phyloP scores from a whole-genome alignment of 306 rosid genomes.

The Rosa persica region DNA sequence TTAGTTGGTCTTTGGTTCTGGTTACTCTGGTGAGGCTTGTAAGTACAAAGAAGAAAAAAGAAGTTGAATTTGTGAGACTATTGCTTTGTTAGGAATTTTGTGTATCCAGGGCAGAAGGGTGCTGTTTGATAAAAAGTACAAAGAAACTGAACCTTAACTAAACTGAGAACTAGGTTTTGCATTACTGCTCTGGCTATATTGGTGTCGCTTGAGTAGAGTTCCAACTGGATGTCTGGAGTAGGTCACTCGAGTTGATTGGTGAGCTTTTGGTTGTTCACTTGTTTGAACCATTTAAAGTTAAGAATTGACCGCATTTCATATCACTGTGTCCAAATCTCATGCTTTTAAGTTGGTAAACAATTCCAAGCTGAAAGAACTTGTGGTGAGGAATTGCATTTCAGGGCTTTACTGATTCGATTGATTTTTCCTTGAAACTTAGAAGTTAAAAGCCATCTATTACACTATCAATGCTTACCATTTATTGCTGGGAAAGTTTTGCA shows the following conservation, averaged over 20 bases:
- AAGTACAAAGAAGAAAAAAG: background rate
- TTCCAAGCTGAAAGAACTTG: no score
- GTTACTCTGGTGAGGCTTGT: background rate
- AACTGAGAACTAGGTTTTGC: background rate
- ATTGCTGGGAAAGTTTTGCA: background rate
- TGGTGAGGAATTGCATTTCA: background rate
- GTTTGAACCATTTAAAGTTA: background rate
- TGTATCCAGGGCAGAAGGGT: background rate
- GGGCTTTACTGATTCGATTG: background rate
- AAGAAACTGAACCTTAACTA: background rate
- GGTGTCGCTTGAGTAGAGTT: background rate
- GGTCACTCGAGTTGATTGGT: background rate
- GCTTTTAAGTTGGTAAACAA: background rate
- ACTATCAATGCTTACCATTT: background rate
- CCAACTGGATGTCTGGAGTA: background rate
- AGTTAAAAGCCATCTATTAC: background rate
- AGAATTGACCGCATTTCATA: background rate
- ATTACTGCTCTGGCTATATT: background rate
- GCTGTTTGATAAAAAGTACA: background rate
- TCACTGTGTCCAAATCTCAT: background rate
- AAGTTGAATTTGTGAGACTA: background rate
- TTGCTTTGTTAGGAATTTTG: background rate
- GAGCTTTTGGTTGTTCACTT: background rate
- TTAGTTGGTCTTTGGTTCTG: background rate
- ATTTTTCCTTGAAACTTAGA: background rate